Percentiles rank a stretch among this genome's conserved stretches.
phyloP scores from a whole-genome alignment of 805 yeast species.

The Torulaspora delbrueckii region DNA sequence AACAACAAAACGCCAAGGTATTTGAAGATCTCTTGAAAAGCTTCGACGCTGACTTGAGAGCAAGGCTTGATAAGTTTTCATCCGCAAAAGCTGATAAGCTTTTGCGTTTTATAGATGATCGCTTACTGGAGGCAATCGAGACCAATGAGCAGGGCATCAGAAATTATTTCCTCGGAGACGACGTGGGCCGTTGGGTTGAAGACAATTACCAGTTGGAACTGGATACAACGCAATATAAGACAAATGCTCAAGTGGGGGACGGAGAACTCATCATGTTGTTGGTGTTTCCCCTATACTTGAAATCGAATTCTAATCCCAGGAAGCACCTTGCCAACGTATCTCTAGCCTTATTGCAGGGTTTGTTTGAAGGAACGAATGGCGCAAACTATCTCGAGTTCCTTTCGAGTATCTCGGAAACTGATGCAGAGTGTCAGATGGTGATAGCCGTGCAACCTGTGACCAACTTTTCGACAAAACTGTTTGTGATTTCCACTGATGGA shows the following conservation, averaged over 20 bases:
- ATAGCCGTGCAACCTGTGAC: conserved; percentile 16
- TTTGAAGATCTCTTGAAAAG: conserved; percentile 9
- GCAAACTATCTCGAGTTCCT: conserved; percentile 5
- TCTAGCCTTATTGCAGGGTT: conserved; percentile 15
- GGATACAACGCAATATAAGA: conserved; percentile 8
- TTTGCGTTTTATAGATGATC: conserved; percentile 7
- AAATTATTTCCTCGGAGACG: conserved; percentile 17
- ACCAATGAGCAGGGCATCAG: conserved; percentile 24
- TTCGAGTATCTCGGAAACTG: conserved; percentile 6
- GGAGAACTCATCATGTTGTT: conserved; percentile 13
- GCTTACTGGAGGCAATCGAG: conserved; percentile 24
- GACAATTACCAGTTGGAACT: conserved; percentile 16
- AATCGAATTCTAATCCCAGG: conserved; percentile 9
- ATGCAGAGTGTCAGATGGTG: conserved; percentile 19
- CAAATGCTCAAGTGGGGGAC: conserved; percentile 12
- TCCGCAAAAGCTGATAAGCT: conserved; percentile 11
- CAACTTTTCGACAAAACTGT: conserved; percentile 15
- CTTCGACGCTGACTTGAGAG: conserved; percentile 2
- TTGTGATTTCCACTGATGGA: conserved; percentile 21
- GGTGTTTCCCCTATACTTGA: conserved; percentile 17
- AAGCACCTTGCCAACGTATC: conserved; percentile 18
- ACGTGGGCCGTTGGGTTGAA: conserved; percentile 13
- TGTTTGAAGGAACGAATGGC: neutral
- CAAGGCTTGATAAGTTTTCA: conserved; percentile 8
- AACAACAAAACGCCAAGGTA: conserved; percentile 2